Evolutionary conservation across 2,329 filamentous ascomycete genomes (phyloP).

Genomic region (Cryoendolithus antarcticus): DNA sequence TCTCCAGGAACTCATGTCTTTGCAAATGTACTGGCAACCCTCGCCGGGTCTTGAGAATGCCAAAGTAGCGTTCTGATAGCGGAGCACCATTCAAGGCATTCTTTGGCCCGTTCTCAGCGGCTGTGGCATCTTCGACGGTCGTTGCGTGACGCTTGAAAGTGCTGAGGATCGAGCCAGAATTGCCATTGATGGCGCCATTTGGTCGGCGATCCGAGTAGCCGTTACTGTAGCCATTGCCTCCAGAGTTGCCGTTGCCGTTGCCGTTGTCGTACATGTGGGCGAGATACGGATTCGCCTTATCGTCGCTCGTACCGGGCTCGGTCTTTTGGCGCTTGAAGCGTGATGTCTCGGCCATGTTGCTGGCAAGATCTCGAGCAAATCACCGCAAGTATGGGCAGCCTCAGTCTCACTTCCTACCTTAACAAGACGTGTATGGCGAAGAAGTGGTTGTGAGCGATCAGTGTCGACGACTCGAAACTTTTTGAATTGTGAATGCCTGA

Average conservation of each 20-base stretch:
- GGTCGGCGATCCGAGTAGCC: constrained; percentile 30
- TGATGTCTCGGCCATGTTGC: constrained; percentile 5
- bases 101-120: constrained; percentile 64
- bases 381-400: too few relatives aligned
- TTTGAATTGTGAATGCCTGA: too few relatives aligned
- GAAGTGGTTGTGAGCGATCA: too few relatives aligned
- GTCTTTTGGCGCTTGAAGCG: constrained; percentile 39
- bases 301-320: constrained; percentile 41
- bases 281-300: constrained; percentile 70
- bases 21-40: constrained; percentile 87
- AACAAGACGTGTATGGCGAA: too few relatives aligned
- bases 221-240: constrained; percentile 15
- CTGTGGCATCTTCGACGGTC: constrained; percentile 60
- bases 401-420: too few relatives aligned
- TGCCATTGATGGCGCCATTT: constrained; percentile 7
- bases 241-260: constrained; percentile 23
- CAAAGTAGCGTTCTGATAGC: constrained; percentile 76
- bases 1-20: constrained; percentile 78
- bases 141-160: constrained; percentile 67
- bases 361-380: too few relatives aligned
- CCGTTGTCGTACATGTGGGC: constrained; percentile 66
- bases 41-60: constrained; percentile 71
- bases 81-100: constrained; percentile 76
- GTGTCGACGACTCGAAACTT: too few relatives aligned
- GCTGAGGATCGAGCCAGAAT: constrained; percentile 32